phyloP scores from a whole-genome alignment of 805 yeast species.

The Pichia pseudocactophila region DNA sequence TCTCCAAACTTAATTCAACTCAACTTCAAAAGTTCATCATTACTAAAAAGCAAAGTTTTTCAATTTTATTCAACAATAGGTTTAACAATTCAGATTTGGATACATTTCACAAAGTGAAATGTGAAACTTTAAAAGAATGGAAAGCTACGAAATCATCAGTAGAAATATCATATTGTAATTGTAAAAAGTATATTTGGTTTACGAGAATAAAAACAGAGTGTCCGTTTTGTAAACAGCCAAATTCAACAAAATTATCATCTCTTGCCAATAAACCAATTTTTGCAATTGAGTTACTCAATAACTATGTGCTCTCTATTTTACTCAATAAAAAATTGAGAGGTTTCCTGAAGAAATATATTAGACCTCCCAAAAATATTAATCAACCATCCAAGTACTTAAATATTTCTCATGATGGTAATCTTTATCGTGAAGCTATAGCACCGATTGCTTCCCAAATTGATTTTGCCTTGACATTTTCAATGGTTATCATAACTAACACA shows the following conservation, averaged over 20 bases:
- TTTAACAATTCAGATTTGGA: background rate
- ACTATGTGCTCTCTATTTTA: slow-evolving; percentile 5
- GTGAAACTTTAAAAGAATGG: background rate
- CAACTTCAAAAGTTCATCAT: slow-evolving; percentile 4
- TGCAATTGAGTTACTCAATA: slow-evolving; percentile 4
- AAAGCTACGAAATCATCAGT: background rate
- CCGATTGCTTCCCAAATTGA: background rate
- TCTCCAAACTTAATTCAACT: slow-evolving; percentile 1
- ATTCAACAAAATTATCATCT: background rate
- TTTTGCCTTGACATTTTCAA: slow-evolving; percentile 8
- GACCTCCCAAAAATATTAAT: slow-evolving; percentile 2
- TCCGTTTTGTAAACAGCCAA: background rate
- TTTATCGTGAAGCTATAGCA: slow-evolving; percentile 1
- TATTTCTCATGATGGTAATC: slow-evolving; percentile 3
- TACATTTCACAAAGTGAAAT: background rate
- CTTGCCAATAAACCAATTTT: background rate
- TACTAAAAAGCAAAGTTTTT: background rate
- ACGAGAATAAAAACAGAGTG: background rate
- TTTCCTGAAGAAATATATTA: slow-evolving; percentile 2
- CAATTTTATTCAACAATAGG: background rate
- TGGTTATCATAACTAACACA: background rate
- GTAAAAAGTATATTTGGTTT: background rate
- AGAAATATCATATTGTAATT: background rate
- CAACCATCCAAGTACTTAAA: background rate
- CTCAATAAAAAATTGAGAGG: slow-evolving; percentile 5